Base-by-base conservation (phyloP, 306 rosid genomes). In the Luffa aegyptiaca region DNA sequence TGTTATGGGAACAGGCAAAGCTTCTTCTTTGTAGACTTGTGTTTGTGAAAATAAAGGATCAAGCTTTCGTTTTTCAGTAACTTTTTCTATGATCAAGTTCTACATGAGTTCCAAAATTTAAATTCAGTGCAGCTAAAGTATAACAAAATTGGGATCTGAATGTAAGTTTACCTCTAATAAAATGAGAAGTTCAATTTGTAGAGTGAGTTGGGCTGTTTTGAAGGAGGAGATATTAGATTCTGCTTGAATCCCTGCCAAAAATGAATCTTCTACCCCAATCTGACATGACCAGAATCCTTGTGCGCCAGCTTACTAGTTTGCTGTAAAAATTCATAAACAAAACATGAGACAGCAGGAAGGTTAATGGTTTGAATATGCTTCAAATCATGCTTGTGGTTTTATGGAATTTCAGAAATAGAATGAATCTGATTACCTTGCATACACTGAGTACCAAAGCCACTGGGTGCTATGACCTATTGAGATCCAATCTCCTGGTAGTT, bases 261-360 rank as follows among this genome's bases (percentile, higher is more conserved):
- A 89, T 37, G 83, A 85, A 90, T 85, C 91, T 21, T 77, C 97
- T 88, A 68, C 86, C 85, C 97, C 95, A 93, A 51, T 93, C 98
- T 73, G 89, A 81, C 11, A 93, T 80, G 85, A 93, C 97, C 82
- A 93, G 76, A 31, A 79, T 39, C 85, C 93, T 91, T 46, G 97
- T 90, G 75, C 97, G 88, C 98, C 98, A 93, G 86, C 98, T 88
- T 13, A 93, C 98, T 83, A 58, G 93, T 87, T 93, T 93, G 87
- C 95, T 93, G 92, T 44, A 83, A 66, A 63, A 57, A 45, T 76
- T 13, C 0, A 20, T 18, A 77, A 72, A 57, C 46, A 3, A 78
- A 57, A 79, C 77, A 64, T 85, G 72, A 61, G 42, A 58, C 18
- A 20, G 31, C n/a, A 65, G 49, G 17, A 36, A 12, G 39, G 8